These are phyloP conservation scores for Pseudogymnoascus destructans DNA, from an alignment of 2,329 filamentous ascomycete species.

Conservation along the genomic window DNA sequence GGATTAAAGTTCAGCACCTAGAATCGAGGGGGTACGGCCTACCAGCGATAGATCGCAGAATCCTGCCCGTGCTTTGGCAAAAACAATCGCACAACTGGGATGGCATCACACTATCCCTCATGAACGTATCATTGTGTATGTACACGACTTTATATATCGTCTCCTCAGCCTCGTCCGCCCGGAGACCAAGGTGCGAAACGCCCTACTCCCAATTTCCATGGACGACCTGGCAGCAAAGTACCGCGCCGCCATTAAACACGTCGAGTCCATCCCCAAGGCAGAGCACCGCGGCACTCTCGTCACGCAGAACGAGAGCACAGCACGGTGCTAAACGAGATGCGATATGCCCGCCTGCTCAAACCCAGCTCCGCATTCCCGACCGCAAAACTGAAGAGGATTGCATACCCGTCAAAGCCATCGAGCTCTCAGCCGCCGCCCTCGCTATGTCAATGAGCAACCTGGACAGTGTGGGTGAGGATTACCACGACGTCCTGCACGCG, in stretches of 20 bases:
- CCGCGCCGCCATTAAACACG: constrained; percentile 33
- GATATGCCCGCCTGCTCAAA: neutral
- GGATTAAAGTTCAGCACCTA: constrained; percentile 12
- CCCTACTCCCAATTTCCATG: constrained; percentile 21
- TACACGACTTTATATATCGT: constrained; percentile 34
- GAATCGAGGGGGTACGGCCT: constrained; percentile 13
- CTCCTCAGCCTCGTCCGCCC: neutral
- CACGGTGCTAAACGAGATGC: constrained; percentile 22
- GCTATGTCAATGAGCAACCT: constrained; percentile 21
- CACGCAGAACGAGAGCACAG: constrained; percentile 40
- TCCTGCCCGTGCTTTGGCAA: constrained; percentile 13
- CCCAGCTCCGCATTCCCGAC: neutral
- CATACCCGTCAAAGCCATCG: neutral
- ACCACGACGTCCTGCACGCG: constrained; percentile 46
- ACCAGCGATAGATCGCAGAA: constrained; percentile 10
- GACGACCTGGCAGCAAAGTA: constrained; percentile 32
- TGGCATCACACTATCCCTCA: constrained; percentile 33
- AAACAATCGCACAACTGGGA: constrained; percentile 31
- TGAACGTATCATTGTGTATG: constrained; percentile 35
- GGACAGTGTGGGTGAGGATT: constrained; percentile 33
- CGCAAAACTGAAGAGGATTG: neutral
- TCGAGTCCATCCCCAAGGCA: constrained; percentile 37
- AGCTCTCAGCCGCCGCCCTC: neutral
- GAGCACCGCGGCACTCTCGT: constrained; percentile 34
- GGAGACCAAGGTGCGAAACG: constrained; percentile 32